Evolutionary conservation across 176 grass and related monocot genomes (phyloP), one percentile per base, ranked within the genome.

Genomic region (Lolium perenne): DNA sequence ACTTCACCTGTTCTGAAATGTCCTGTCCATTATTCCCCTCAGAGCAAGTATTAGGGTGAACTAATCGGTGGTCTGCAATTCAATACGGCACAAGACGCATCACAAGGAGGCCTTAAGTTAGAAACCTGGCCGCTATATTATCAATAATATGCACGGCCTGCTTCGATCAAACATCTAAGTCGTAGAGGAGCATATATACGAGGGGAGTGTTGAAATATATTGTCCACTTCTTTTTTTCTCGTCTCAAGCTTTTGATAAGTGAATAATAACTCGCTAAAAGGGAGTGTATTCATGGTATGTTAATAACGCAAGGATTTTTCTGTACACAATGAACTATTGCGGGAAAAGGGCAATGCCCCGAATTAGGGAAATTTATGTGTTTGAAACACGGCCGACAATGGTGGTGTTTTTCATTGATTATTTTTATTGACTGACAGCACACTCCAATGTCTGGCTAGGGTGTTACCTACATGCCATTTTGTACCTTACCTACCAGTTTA

Each of bases 391-490:
- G 45, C 12, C 84, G 15, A 70, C 15, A 25, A 46, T 13, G 6
- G 9, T 51, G 40, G 25, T 45, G 25, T 61, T 59, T 71, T 5
- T 47, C 20, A 21, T 53, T 71, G 21, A n/a, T 66, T 47, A 26
- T 53, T 75, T 70, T 4, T 45, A 46, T n/a, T n/a, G n/a, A 58
- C 49, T 55, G 67, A 53, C 71, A 63, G 25, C 35, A 54, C 49
- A 0, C 26, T 41, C 67, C 60, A 55, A 45, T 40, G 45, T 11
- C 14, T 84, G n/a, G 10, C 46, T 10, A 15, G 8, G 10, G 12
- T 83, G 74, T 84, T 61, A 8, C 35, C 66, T 78, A 40, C 47
- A 72, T 88, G 74, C 32, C 21, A 38, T 73, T 41, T 6, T 72
- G 46, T 66, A 76, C 75, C 70, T 63, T 74, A 56, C 23, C 56